Percentiles rank a stretch among this genome's conserved stretches.
phyloP scores from a whole-genome alignment of 371 early-diverging fungal genomes.

The Saksenaea oblongispora region DNA sequence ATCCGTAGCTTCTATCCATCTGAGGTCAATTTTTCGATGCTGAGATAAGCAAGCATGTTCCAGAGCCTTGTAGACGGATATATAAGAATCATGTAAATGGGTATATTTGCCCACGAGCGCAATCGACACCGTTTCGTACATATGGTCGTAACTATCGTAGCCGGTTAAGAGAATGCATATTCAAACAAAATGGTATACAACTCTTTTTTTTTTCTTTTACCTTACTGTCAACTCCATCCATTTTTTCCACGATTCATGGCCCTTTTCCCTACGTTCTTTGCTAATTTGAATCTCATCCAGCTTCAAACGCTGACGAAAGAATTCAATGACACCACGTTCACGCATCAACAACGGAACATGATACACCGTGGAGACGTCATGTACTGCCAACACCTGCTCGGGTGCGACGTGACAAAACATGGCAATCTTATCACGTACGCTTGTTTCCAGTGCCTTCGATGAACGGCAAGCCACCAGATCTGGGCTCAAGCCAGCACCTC shows the following conservation, averaged over 20 bases:
- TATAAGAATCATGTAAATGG: slow-evolving; percentile 93
- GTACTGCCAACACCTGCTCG: slow-evolving; percentile 90
- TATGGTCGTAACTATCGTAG: slow-evolving; percentile 68
- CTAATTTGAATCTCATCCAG: slow-evolving; percentile 61
- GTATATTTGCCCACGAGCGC: slow-evolving; percentile 98
- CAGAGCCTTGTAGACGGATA: slow-evolving; percentile 95
- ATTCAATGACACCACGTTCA: slow-evolving; percentile 82
- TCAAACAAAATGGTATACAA: too few species aligned
- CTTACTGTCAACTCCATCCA: slow-evolving; percentile 84
- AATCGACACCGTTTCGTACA: slow-evolving; percentile 89
- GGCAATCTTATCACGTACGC: slow-evolving; percentile 90
- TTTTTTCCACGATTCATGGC: slow-evolving; percentile 68
- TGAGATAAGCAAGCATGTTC: slow-evolving; percentile 90
- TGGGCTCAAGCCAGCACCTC: slow-evolving; percentile 94
- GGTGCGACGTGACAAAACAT: slow-evolving; percentile 98
- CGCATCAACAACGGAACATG: slow-evolving; percentile 94
- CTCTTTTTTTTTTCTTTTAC: slow-evolving; percentile 11
- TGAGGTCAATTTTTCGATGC: slow-evolving; percentile 80
- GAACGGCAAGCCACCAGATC: slow-evolving; percentile 98
- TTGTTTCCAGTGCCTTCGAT: slow-evolving; percentile 75
- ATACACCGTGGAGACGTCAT: slow-evolving; percentile 94
- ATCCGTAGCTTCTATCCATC: slow-evolving; percentile 95
- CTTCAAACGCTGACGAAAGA: slow-evolving; percentile 80
- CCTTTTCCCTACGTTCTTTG: slow-evolving; percentile 55
- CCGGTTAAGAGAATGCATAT: background rate